Evolutionary conservation across 140 eudicot genomes (phyloP), one percentile per base, ranked within the genome.

Genomic region (Bidens hawaiensis): DNA sequence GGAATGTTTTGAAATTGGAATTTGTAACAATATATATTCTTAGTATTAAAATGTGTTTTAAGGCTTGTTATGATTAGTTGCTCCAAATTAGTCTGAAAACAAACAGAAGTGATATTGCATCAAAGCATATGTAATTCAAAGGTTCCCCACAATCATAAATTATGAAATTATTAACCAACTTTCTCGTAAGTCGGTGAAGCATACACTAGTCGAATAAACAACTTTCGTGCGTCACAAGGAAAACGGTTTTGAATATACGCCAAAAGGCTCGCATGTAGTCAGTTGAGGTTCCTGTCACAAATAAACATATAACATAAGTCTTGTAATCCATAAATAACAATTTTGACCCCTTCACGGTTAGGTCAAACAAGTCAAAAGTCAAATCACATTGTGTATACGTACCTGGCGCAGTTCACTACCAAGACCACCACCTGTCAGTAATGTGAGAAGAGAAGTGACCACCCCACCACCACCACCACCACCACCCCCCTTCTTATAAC

Each of bases 361-460:
- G 14, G 22, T 48, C 10, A 2, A 8, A n/a, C n/a, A n/a, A n/a
- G n/a, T n/a, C n/a, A n/a, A n/a, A 19, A 19, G 54, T 19, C 54
- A 48, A 3, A n/a, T 5, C 53, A 19, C 1, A n/a, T n/a, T 1
- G 26, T 22, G 15, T 9, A 73, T 73, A 73, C 78, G n/a, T n/a
- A n/a, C n/a, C 78, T 73, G 78, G 78, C 47, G 64, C 4, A 72
- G 53, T 22, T 72, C 78, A 23, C 78, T 72, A 26, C 67, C 46
- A 19, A 73, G 78, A 73, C 72, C 65, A 40, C 78, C 78, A 19
- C 78, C 78, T 70, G 79, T 75, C 65, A n/a, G n/a, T n/a, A n/a
- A n/a, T n/a, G n/a, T n/a, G n/a, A n/a, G n/a, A n/a, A n/a, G n/a
- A n/a, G n/a, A n/a, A n/a, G n/a, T n/a, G n/a, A n/a, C n/a, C n/a